Evolutionary conservation across 2,329 filamentous ascomycete species (phyloP), one percentile per base, ranked within the genome.

Genomic region (Claviceps purpurea): DNA sequence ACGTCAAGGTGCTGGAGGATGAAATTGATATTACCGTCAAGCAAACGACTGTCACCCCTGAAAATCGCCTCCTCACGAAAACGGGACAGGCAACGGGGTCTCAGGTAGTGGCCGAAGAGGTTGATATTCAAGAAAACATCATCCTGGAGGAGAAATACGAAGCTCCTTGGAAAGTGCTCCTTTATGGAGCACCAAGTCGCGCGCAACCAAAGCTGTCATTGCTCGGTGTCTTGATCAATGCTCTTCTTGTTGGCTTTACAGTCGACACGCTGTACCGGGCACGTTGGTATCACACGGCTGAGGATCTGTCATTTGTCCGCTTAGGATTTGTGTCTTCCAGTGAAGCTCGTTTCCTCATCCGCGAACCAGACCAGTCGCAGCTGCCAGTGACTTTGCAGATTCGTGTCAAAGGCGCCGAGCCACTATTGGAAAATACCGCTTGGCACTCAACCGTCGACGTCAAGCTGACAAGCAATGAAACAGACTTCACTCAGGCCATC

Each of bases 241-340:
- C 81, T 18, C 68, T 76, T 2, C 71, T 93, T 42, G 75, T 89
- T 5, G 71, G 78, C 8, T 79, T 91, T 67, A 79, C 84, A 0
- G 75, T 84, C 26, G 93, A 98, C 65, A 78, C 90, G 41, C 74
- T 95, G 14, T 89, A 87, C 62, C 80, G 86, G 20, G 84, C 85
- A 2, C 79, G 81, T 11, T 66, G 84, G 54, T 77, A 85, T 38
- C 76, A 95, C 65, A 81, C 84, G 4, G 81, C 75, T 26, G 71
- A 87, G 30, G 82, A 94, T 57, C 72, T 95, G 11, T 87, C 89
- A 0, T 95, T 98, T 65, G 87, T 87, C 42, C 79, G 93, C 8
- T 73, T 95, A 16, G 93, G 93, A 26, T 91, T 91, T 64, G 84
- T 97, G 30, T 95, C 89, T 4, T 78, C 87, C 18, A 79, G 75